Base-by-base conservation (phyloP, 1,139 yeast species). In the Zygoascus meyerae region DNA sequence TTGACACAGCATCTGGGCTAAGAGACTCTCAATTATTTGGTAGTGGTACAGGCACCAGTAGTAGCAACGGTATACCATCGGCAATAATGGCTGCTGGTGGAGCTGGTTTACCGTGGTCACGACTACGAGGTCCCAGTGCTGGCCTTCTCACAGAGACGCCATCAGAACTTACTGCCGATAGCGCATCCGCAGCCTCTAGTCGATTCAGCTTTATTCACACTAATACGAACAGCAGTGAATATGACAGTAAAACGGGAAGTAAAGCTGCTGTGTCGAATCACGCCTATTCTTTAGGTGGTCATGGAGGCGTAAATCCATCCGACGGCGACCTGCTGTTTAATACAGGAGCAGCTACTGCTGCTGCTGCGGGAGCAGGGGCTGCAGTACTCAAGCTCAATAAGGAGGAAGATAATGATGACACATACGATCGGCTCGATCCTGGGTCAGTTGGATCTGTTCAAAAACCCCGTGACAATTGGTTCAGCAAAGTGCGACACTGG, bases 21-120 rank as follows among this genome's bases (percentile, higher is more conserved):
- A 29, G 39, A 15, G 39, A n/a, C 30, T 35, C 39, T 26, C 39
- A 26, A 10, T 9, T 35, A 9, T 35, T 18, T 35, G 39, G 39
- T 11, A 35, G 39, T 17, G 39, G 14, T 5, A n/a, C 33, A 12
- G 33, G 39, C 12, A 35, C 39, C 7, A 21, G 30, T 15, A 35
- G 39, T 18, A 35, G 39, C 15, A 35, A 21, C 10, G 30, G 29
- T 2, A 11, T 11, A 11, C 21, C 30, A 11, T n/a, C 36, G 11
- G 21, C 17, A 15, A 29, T 12, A 11, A 10, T 29, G n/a, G 39
- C 15, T 7, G 39, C 30, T 18, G 18, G 21, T 16, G 26, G 26
- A 21, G 18, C 39, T 18, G 39, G 39, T 10, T 15, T 35, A 2
- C 30, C 29, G 4, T 17, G 18, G 15, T 26, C 30, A 3, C 29